Evolutionary conservation across 2,329 filamentous ascomycete genomes (phyloP), one percentile per base, ranked within the genome.

Genomic region (Colletotrichum destructivum): DNA sequence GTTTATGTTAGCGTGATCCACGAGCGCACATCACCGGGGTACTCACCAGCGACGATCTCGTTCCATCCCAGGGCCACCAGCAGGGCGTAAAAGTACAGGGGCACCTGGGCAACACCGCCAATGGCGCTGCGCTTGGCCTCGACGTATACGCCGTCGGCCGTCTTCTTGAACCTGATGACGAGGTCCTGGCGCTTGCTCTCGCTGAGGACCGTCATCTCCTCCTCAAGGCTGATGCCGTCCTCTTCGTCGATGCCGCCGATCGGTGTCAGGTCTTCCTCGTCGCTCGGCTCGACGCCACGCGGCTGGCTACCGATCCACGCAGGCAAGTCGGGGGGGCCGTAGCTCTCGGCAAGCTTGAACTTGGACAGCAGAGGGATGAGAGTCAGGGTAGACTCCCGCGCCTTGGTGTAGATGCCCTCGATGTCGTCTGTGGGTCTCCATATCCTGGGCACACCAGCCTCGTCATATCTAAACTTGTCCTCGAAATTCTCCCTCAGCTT

Each of bases 401-500:
- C 96, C 74, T 91, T 92, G 46, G 95, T 98, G 82, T 98, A 99
- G 52, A 97, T 86, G 56, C 96, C 95, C 84, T 99, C 96, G 73
- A 99, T 99, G 79, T 99, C 96, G 80, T 99, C 96, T 2, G 92
- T 95, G 1, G 96, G 96, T 31, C 95, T 91, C 96, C 96, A 99
- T 82, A 99, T 98, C 71, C 96, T 90, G 6, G 96, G 96, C 5
- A 99, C 96, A 35, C 96, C 96, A 8, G 91, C 91, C 71, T 98
- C 95, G 78, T 99, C 96, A 78, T 99, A 99, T 74, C 96, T 92
- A 89, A 99, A 99, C 83, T 98, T 98, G 85, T 99, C 96, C 83
- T 99, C 96, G 76, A 99, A 99, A 84, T 98, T 98, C 82, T 99
- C 96, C 46, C 96, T 91, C 62, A 99, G 89, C 86, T 99, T 99